Conservation (phyloP, 352 stramenopile genomes). For the Globisporangium apiculatum region DNA sequence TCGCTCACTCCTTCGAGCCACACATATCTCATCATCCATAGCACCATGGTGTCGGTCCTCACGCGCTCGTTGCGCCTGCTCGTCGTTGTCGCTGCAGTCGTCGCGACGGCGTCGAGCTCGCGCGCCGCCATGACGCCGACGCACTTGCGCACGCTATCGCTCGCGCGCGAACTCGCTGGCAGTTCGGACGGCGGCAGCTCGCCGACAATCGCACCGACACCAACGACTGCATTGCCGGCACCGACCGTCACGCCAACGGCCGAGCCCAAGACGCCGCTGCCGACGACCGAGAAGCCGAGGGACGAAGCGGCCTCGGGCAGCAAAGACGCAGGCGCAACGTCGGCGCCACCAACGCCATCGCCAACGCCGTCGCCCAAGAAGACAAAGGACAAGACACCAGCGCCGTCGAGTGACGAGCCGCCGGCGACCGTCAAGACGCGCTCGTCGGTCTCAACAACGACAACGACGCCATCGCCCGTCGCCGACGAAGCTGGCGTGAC, state of each 20-base stretch:
- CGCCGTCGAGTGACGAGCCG: conserved; percentile 6
- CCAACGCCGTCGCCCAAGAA: conserved; percentile 10
- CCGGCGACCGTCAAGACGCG: conserved; percentile 17
- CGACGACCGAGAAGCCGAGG: conserved; percentile 14
- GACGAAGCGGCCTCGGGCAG: neutral
- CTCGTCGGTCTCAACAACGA: conserved; percentile 12
- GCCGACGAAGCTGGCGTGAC: conserved; percentile 15
- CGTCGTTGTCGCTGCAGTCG: conserved; percentile 1
- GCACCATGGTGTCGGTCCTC: neutral
- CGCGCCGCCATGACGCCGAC: no score
- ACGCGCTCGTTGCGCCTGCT: conserved; percentile 10
- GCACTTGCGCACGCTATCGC: neutral
- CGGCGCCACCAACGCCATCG: conserved; percentile 13
- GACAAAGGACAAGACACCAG: neutral
- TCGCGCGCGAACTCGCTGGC: neutral
- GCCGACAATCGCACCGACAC: neutral
- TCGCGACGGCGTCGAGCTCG: neutral
- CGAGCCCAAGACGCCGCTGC: conserved; percentile 13
- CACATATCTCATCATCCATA: neutral
- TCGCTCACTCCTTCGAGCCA: no score
- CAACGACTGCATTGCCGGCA: conserved; percentile 7
- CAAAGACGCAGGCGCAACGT: conserved; percentile 11
- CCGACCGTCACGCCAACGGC: conserved; percentile 19
- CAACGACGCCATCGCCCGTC: conserved; percentile 17
- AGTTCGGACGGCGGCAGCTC: conserved; percentile 1